Base-by-base conservation (phyloP, 1,284 basidiomycete genomes). In the Agroathelia rolfsii region DNA sequence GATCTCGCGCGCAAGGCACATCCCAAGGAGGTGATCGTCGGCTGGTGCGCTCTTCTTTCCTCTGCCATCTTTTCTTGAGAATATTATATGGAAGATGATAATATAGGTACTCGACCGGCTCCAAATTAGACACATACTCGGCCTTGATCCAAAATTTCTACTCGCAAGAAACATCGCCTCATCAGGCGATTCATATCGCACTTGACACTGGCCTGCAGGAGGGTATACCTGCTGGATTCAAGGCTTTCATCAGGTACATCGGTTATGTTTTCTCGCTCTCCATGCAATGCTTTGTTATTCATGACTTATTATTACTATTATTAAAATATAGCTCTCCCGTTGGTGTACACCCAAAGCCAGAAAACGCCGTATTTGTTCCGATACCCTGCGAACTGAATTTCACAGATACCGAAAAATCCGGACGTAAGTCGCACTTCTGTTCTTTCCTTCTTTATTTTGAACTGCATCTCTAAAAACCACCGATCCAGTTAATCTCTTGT, bases 61-160 rank as follows among this genome's bases (percentile, higher is more conserved):
- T 14, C 16, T 29, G 15, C 8, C 27, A 24, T 27, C 7, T 35
- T 23, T 40, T 48, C 38, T 7, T 41, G 43, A n/a, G 6, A 13
- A 25, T 24, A 6, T 15, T 31, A n/a, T 25, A 29, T 18, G 22
- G 3, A 35, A 17, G 27, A 20, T 12, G 20, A 25, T 17, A 29
- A 6, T 36, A 8, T 48, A 89, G 86, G 85, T 92, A 92, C 61
- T 88, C 88, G 12, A 92, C 88, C 13, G 82, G 83, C 42, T 83
- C 84, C 3, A 78, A 84, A 42, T 72, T 98, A 39, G 94, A 95
- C 65, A 88, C 87, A 10, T 94, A 94, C 66, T 94, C 92, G 27
- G 92, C 95, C 13, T 72, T 99, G 43, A 95, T 99, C 51, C 95
- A 98, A 71, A 93, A 96, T 61, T 96, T 96, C 62, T 98, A 95